Conservation (phyloP, 2,329 filamentous ascomycete genomes). For the Pseudopithomyces chartarum region DNA sequence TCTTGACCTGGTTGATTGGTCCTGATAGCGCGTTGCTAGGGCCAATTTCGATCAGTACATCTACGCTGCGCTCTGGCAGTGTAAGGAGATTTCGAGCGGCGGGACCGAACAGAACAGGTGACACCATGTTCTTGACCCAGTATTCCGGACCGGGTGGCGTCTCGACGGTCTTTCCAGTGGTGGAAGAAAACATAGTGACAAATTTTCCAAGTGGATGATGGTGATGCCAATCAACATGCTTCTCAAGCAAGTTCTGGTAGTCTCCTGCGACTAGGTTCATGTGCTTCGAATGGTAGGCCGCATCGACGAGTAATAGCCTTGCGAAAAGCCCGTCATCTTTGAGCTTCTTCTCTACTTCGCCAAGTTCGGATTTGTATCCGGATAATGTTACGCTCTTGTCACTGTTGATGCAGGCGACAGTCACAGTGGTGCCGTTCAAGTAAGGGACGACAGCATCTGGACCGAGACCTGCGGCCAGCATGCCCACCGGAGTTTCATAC, state of each 20-base stretch:
- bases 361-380: constrained; percentile 46
- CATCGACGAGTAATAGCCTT: constrained; percentile 23
- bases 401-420: constrained; percentile 33
- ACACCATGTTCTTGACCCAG: constrained; percentile 26
- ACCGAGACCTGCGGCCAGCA: neutral
- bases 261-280: constrained; percentile 22
- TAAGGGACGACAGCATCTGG: neutral
- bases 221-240: constrained; percentile 12
- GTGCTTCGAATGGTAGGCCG: constrained; percentile 36
- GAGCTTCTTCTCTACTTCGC: neutral
- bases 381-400: constrained; percentile 48
- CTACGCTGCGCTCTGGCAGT: neutral
- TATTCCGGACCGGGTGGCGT: too few relatives aligned
- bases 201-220: constrained; percentile 10
- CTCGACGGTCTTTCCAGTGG: too few relatives aligned
- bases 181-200: neutral
- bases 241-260: constrained; percentile 10
- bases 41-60: neutral
- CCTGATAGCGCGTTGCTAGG: too few relatives aligned
- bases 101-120: constrained; percentile 21
- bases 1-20: too few relatives aligned
- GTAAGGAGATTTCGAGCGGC: neutral
- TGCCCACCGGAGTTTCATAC: neutral
- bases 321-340: too few relatives aligned
- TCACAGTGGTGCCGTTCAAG: neutral